Conservation (phyloP, 108 stramenopile genomes). For the Mediolabrus comicus region DNA sequence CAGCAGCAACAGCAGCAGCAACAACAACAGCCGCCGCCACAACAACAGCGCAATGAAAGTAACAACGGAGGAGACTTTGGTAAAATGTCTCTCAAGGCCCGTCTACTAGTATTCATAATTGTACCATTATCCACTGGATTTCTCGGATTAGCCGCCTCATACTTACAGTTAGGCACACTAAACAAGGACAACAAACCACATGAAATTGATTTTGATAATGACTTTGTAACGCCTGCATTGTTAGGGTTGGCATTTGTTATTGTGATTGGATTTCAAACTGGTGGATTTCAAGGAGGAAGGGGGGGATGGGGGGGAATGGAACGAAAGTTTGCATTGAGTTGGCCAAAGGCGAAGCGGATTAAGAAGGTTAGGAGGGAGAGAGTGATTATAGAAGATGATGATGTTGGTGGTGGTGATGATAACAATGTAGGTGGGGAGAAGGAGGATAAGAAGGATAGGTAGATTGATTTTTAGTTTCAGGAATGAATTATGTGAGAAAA, state of each 20-base stretch:
- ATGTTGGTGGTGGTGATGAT: not conserved
- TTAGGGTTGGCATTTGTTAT: constrained; percentile 48
- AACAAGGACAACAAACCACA: constrained; percentile 3
- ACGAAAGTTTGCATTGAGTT: constrained; percentile 10
- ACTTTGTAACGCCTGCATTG: constrained; percentile 63
- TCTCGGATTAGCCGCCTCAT: constrained; percentile 42
- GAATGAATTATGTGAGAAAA: too few relatives aligned
- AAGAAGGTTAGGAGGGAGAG: constrained; percentile 44
- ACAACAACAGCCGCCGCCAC: not conserved
- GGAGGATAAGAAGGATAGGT: not conserved
- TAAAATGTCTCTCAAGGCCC: constrained; percentile 13
- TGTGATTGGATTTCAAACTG: constrained; percentile 67
- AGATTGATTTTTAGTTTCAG: too few relatives aligned
- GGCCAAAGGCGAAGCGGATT: constrained; percentile 55
- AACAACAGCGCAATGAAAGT: not conserved
- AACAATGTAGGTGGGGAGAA: too few relatives aligned
- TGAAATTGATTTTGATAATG: constrained; percentile 48
- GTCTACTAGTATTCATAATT: constrained; percentile 42
- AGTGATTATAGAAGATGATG: constrained; percentile 14
- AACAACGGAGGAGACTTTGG: not conserved
- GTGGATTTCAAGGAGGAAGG: constrained; percentile 35
- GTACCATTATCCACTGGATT: constrained; percentile 52
- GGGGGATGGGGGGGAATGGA: constrained; percentile 9
- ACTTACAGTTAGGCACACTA: constrained; percentile 41
- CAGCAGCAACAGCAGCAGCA: not conserved